These are phyloP conservation scores for Nadsonia starkeyi-henricii DNA, from an alignment of 1,139 yeast genomes.

Conservation along the genomic window DNA sequence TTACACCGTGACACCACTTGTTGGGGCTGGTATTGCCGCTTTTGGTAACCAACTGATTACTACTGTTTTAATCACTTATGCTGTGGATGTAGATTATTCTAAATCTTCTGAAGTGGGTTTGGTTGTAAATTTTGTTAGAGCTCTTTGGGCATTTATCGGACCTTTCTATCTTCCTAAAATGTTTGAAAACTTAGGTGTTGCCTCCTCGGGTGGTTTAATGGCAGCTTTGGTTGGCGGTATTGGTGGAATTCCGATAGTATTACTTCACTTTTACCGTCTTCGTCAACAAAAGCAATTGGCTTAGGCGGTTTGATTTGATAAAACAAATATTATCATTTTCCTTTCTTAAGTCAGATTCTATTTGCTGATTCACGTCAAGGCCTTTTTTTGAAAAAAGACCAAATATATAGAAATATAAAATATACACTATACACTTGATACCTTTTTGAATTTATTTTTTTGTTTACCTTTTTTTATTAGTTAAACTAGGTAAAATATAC, in stretches of 20 bases:
- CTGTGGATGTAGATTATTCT: slow-evolving; percentile 8
- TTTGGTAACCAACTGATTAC: slow-evolving; percentile 11
- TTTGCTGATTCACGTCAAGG: no score
- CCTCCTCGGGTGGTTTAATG: slow-evolving; percentile 10
- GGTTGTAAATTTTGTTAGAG: slow-evolving; percentile 14
- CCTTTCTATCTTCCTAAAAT: slow-evolving; percentile 21
- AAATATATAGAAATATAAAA: no score
- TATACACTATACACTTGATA: no score
- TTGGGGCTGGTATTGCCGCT: slow-evolving; percentile 21
- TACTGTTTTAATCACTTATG: neutral
- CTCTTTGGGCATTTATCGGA: slow-evolving; percentile 18
- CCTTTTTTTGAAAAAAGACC: no score
- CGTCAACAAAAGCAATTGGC: neutral
- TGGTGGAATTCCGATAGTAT: neutral
- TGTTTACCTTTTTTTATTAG: no score
- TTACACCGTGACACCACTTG: slow-evolving; percentile 20
- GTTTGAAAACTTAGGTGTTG: slow-evolving; percentile 14
- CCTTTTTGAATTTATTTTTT: no score
- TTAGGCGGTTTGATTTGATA: no score
- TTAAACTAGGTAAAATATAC: no score
- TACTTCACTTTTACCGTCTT: neutral
- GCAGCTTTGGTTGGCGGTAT: neutral
- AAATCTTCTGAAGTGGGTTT: slow-evolving; percentile 16
- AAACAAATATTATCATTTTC: no score
- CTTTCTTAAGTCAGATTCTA: no score